Evolutionary conservation across 352 stramenopile genomes (phyloP), one percentile per base, ranked within the genome.

Genomic region (Paralagenidium karlingii): DNA sequence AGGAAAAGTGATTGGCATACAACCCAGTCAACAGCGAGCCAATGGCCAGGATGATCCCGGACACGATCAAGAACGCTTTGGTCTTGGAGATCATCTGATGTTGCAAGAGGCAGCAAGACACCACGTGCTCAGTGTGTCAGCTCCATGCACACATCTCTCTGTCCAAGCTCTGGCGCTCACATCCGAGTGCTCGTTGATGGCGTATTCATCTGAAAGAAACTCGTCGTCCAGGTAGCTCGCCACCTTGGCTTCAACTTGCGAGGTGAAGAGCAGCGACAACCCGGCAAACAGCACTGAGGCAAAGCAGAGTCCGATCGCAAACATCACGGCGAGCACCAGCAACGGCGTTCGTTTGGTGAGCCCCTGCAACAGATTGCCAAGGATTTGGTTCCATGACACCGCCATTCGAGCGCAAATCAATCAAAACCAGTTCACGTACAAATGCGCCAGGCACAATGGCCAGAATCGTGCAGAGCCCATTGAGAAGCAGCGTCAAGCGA

Each of bases 231-330:
- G 51, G 39, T 62, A 69, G n/a, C 48, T 53, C 3, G 60, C 60
- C 1, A 88, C 49, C 4, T 74, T 40, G 1, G 73, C 38, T 5
- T 55, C 44, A 5, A 75, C 50, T 37, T 75, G 48, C 7, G 58
- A 49, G 19, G 49, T 49, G 34, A 68, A 81, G 33, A 87, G 45
- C 30, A 82, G 48, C 39, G 68, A 82, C 10, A 87, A 38, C 0
- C 69, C 69, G 22, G 68, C 66, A 7, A 80, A 57, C 12, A 83
- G 30, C 5, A 67, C 47, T 38, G 56, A 69, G 5, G 47, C 53
- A 38, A 80, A 81, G 24, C 55, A 52, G n/a, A 55, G 52, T 8
- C 53, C 63, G 41, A 80, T 55, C 1, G 58, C 43, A 8, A 77
- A 21, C 43, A 82, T 77, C 16, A 83, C 57, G 33, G 65, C 82